phyloP scores from a whole-genome alignment of 106 monocot genomes.

The Cymbidium sinense region DNA sequence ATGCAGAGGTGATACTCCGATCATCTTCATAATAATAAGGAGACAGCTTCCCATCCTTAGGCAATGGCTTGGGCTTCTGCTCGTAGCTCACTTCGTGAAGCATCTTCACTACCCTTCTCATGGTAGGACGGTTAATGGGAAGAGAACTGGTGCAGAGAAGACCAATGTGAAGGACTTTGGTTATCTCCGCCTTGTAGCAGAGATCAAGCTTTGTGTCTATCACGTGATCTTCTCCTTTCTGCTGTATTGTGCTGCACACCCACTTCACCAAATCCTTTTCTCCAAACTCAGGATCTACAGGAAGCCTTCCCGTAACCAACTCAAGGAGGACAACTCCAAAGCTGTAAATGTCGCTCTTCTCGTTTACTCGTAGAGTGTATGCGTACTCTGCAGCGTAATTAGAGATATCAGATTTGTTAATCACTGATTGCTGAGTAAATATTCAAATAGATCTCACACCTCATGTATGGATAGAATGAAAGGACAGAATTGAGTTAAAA shows the following conservation, averaged over 20 bases:
- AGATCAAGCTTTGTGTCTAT: constrained; percentile 11
- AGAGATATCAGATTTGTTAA: neutral
- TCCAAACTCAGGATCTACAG: constrained; percentile 11
- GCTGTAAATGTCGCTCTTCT: constrained; percentile 35
- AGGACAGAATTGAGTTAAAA: neutral
- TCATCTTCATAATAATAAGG: constrained; percentile 26
- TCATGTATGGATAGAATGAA: no score
- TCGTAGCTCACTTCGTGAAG: constrained; percentile 19
- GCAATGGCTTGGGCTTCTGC: neutral
- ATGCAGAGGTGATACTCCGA: neutral
- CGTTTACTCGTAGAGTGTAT: constrained; percentile 28
- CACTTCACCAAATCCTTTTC: constrained; percentile 21
- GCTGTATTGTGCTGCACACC: constrained; percentile 11
- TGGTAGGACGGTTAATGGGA: constrained; percentile 50
- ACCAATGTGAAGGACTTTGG: constrained; percentile 12
- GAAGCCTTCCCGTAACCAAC: constrained; percentile 18
- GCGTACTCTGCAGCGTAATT: constrained; percentile 12
- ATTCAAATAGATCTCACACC: no score
- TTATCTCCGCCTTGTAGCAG: constrained; percentile 12
- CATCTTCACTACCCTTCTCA: constrained; percentile 56
- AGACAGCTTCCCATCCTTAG: constrained; percentile 25
- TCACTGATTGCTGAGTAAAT: no score
- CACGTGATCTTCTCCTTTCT: constrained; percentile 10
- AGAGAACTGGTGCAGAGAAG: constrained; percentile 21
- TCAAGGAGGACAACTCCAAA: constrained; percentile 30